Base-by-base conservation (phyloP, 208 protist species). In the Crithidia sp. region DNA sequence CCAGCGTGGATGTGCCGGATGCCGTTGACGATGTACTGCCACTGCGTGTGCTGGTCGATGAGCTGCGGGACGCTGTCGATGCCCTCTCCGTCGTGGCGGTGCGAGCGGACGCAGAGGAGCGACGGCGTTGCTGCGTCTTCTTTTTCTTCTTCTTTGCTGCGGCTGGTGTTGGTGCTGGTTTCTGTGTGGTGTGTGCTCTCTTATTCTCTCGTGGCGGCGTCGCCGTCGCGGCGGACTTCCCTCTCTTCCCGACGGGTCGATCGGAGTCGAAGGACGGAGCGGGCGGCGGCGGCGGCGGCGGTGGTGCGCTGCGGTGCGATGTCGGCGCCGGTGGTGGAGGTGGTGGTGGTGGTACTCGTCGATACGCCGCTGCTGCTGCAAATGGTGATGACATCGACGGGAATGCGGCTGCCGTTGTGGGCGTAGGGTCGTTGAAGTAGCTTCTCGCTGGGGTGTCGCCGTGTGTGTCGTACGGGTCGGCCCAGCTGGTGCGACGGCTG, bases 361-460 rank as follows among this genome's bases (percentile, higher is more conserved):
- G 71, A 57, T 10, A 43, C 7, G 13, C 45, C 41, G 61, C 62
- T 28, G 28, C 28, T 28, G 1, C 28, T 28, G 28, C 28, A 2
- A 2, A 0, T 7, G 45, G 9, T 7, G 45, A 49, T 7, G 45
- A 0, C 45, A 14, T 49, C 45, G 45, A 49, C 9, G 9, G 2
- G 2, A 7, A 49, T 2, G 7, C 45, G 45, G 45, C 7, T 69
- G 19, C 53, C 54, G 52, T 39, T 47, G 59, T 28, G 1, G 67
- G 36, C 7, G 54, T 43, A 2, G 74, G 57, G 14, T 55, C 55
- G 40, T 59, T 73, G 67, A 79, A 79, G 47, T 74, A 79, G 9
- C 17, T 45, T 28, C 62, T 52, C 7, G 50, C 14, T 5, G 67
- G 17, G 4, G 40, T 3, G 3, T 69, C 55, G 45, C 74, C 55